Percentiles rank a stretch among this genome's conserved stretches.
Evolutionary conservation across 805 yeast species (phyloP).

Genomic region (Candida sanyiensis): DNA sequence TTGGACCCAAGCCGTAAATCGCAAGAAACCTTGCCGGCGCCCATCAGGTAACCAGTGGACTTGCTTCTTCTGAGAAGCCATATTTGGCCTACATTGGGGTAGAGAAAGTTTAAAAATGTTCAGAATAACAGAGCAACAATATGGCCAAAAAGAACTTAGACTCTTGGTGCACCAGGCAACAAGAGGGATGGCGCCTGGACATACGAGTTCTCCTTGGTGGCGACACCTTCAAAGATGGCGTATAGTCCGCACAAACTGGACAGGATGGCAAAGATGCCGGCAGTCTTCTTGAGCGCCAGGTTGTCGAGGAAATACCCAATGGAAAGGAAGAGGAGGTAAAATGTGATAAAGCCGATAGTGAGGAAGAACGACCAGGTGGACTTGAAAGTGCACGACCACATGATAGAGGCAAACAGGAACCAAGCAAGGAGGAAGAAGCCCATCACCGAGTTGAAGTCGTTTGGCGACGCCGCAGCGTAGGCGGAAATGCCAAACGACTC

Average conservation of each 20-base stretch:
- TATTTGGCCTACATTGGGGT: too few species aligned
- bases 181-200: slow-evolving; percentile 6
- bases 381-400: slow-evolving; percentile 43
- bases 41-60: too few species aligned
- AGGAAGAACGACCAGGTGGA: slow-evolving; percentile 11
- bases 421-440: slow-evolving; percentile 48
- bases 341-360: slow-evolving; percentile 3
- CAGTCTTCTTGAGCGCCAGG: slow-evolving; percentile 2
- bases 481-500: slow-evolving; percentile 38
- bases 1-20: too few species aligned
- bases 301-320: slow-evolving; percentile 6
- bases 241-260: slow-evolving; percentile 7
- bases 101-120: too few species aligned
- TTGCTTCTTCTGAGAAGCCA: too few species aligned
- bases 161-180: slow-evolving; percentile 12
- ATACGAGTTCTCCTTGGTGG: slow-evolving; percentile 8
- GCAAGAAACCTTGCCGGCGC: too few species aligned
- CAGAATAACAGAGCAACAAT: too few species aligned
- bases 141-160: too few species aligned
- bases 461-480: slow-evolving; percentile 27
- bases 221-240: slow-evolving; percentile 12
- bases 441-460: slow-evolving; percentile 37
- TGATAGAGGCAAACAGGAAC: slow-evolving; percentile 43
- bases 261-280: slow-evolving; percentile 8
- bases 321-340: slow-evolving; percentile 5